Percentiles rank a stretch among this genome's conserved stretches.
These are phyloP conservation scores for Tremellales sp. DNA, from an alignment of 1,284 basidiomycete species.

Conservation along the genomic window DNA sequence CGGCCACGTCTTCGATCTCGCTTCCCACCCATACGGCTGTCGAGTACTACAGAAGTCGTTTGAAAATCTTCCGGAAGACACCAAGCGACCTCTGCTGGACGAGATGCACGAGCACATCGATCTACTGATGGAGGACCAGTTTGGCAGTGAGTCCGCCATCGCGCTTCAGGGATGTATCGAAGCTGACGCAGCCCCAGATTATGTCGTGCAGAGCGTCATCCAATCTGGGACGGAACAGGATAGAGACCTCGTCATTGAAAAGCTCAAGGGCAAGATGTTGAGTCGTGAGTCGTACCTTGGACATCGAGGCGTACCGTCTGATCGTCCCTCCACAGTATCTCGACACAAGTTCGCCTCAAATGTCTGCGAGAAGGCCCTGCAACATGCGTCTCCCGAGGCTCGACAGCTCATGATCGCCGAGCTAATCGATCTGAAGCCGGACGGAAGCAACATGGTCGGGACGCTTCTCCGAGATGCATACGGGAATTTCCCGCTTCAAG, in stretches of 20 bases:
- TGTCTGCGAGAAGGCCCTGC: constrained; percentile 88
- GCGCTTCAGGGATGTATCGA: constrained; percentile 8
- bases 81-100: constrained; percentile 70
- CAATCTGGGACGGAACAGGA: constrained; percentile 73
- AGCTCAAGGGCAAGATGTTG: constrained; percentile 74
- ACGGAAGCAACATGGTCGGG: constrained; percentile 26
- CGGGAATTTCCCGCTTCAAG: constrained; percentile 45
- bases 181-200: constrained; percentile 55
- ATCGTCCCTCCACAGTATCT: constrained; percentile 52
- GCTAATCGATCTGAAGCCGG: constrained; percentile 50
- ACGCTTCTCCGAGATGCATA: constrained; percentile 38
- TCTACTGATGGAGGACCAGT: constrained; percentile 79
- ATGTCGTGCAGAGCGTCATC: constrained; percentile 91
- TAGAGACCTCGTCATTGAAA: constrained; percentile 62
- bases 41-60: constrained; percentile 91
- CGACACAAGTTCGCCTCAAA: constrained; percentile 96
- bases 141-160: constrained; percentile 62
- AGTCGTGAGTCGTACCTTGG: constrained; percentile 44
- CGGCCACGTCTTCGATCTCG: constrained; percentile 76
- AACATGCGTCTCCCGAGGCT: constrained; percentile 61
- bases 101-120: constrained; percentile 72
- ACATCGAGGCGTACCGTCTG: neutral
- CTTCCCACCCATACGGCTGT: constrained; percentile 90
- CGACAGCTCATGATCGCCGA: constrained; percentile 72
- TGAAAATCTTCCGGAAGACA: constrained; percentile 70